Evolutionary conservation across 345 rosid species (phyloP).

Genomic region (Adansonia digitata): DNA sequence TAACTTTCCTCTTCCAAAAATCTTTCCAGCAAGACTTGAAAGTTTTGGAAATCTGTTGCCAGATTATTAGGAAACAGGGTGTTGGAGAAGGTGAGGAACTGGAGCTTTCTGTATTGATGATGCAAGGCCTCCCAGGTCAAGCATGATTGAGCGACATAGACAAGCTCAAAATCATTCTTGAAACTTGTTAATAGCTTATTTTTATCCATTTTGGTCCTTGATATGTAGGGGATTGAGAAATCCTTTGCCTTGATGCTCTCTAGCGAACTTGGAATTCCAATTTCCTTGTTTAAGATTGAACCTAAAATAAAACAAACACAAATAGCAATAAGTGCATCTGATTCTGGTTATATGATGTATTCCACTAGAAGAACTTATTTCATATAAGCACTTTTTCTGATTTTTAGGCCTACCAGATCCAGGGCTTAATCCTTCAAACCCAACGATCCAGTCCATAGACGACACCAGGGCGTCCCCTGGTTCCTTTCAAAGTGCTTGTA

Average conservation of each 20-base stretch:
- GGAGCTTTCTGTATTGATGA: constrained; percentile 42
- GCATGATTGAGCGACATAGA: constrained; percentile 72
- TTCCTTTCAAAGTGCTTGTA: too few species aligned
- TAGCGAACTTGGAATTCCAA: background rate
- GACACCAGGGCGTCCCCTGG: too few species aligned
- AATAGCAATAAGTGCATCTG: too few species aligned
- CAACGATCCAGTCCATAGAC: too few species aligned
- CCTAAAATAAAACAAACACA: too few species aligned
- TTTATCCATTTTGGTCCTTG: constrained; percentile 27
- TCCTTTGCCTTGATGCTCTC: constrained; percentile 6
- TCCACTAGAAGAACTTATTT: too few species aligned
- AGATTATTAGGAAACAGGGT: constrained; percentile 23
- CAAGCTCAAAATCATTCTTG: constrained; percentile 61
- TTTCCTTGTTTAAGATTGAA: background rate
- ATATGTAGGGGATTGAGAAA: constrained; percentile 15
- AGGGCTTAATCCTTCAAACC: too few species aligned
- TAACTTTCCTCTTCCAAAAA: constrained; percentile 77
- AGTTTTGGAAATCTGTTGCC: constrained; percentile 52
- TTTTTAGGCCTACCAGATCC: too few species aligned
- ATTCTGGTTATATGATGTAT: too few species aligned
- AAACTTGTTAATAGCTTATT: constrained; percentile 51
- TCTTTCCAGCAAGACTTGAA: constrained; percentile 57
- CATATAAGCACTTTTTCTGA: too few species aligned
- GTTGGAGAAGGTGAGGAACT: constrained; percentile 24
- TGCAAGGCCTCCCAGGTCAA: constrained; percentile 76